Evolutionary conservation across 2,329 filamentous ascomycete genomes (phyloP).

Genomic region (Claviceps sp.): DNA sequence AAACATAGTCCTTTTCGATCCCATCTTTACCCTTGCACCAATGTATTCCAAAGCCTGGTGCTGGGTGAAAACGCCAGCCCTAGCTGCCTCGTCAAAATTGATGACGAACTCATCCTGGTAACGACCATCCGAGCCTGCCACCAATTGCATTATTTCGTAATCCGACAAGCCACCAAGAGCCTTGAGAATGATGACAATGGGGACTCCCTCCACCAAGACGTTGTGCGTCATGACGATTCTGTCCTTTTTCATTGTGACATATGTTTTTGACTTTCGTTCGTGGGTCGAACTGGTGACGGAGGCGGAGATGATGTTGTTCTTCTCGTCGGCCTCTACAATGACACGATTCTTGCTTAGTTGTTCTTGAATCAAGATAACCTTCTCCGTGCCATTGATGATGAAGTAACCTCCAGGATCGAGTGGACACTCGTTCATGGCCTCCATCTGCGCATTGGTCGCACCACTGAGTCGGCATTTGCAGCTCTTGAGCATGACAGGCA

Average conservation of each 20-base stretch:
- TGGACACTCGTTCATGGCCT: slow-evolving; percentile 84
- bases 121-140: slow-evolving; percentile 71
- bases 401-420: slow-evolving; percentile 96
- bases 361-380: slow-evolving; percentile 96
- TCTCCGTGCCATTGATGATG: slow-evolving; percentile 93
- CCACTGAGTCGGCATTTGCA: slow-evolving; percentile 79
- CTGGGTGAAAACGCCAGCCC: slow-evolving; percentile 76
- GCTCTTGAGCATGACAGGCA: slow-evolving; percentile 95
- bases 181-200: slow-evolving; percentile 84
- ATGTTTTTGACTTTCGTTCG: slow-evolving; percentile 95
- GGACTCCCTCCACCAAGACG: slow-evolving; percentile 83
- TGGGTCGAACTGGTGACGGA: slow-evolving; percentile 97
- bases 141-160: slow-evolving; percentile 84
- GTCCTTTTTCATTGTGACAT: slow-evolving; percentile 89
- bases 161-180: slow-evolving; percentile 89
- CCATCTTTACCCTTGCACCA: slow-evolving; percentile 77
- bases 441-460: slow-evolving; percentile 80
- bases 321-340: slow-evolving; percentile 84
- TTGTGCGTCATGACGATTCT: slow-evolving; percentile 84
- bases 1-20: slow-evolving; percentile 47
- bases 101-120: slow-evolving; percentile 93
- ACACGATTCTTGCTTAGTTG: slow-evolving; percentile 98
- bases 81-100: slow-evolving; percentile 87
- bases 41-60: slow-evolving; percentile 93
- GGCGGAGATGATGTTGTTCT: slow-evolving; percentile 87